Percentiles rank a stretch among this genome's conserved stretches.
Evolutionary conservation across 768 basidiomycete species (phyloP).

Genomic region (Tephrocybe rancida): DNA sequence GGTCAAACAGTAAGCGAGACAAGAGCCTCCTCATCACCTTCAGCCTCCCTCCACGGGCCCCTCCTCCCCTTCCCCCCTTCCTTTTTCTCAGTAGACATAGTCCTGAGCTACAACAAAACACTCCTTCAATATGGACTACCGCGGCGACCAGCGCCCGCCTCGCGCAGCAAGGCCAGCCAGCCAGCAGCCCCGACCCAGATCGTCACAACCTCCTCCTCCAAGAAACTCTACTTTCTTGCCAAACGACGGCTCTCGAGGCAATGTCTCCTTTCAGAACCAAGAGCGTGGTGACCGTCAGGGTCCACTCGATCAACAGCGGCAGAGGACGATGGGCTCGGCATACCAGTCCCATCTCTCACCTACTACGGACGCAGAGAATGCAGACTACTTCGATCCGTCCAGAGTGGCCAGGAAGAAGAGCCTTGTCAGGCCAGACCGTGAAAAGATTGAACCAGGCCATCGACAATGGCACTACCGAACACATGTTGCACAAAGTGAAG

Average conservation of each 20-base stretch:
- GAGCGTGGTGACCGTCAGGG: conserved; percentile 73
- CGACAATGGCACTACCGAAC: conserved; percentile 93
- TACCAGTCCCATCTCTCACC: conserved; percentile 37
- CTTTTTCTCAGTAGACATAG: neutral
- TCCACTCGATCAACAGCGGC: conserved; percentile 56
- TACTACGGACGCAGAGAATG: conserved; percentile 43
- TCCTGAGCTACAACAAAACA: conserved; percentile 4
- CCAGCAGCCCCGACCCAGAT: conserved; percentile 37
- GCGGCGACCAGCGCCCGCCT: conserved; percentile 54
- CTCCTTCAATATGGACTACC: conserved; percentile 37
- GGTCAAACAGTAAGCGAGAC: conserved; percentile 18
- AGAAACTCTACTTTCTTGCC: conserved; percentile 34
- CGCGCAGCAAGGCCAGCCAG: conserved; percentile 51
- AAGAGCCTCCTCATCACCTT: conserved; percentile 3
- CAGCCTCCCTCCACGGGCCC: neutral
- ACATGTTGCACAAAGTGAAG: conserved; percentile 78
- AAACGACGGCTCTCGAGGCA: conserved; percentile 38
- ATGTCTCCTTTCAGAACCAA: conserved; percentile 68
- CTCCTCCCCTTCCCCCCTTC: neutral
- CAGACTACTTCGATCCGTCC: conserved; percentile 44
- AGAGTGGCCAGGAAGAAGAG: conserved; percentile 84
- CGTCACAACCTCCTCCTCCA: conserved; percentile 36
- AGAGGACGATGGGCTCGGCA: conserved; percentile 48
- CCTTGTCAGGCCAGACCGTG: conserved; percentile 89
- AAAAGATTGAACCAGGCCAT: conserved; percentile 95